Percentiles rank a stretch among this genome's conserved stretches.
These are phyloP conservation scores for Pneumocystis carinii DNA, from an alignment of 1,139 yeast genomes.

Conservation along the genomic window DNA sequence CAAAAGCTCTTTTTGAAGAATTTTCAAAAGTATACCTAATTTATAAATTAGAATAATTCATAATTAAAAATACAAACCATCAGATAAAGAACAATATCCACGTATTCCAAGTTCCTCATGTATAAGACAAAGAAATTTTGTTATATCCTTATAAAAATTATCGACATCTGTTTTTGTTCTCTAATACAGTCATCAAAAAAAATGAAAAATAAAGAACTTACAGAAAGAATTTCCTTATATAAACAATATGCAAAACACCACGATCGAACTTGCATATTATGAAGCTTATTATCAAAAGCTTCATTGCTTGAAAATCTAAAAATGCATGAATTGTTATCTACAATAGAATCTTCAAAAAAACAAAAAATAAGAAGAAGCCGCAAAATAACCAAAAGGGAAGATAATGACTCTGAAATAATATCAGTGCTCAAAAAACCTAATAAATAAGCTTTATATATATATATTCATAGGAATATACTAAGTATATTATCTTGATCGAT, in stretches of 20 bases:
- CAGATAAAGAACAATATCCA: slow-evolving; percentile 50
- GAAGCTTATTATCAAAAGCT: not conserved
- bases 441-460: not conserved
- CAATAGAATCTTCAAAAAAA: slow-evolving; percentile 25
- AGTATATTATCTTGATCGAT: slow-evolving; percentile 16
- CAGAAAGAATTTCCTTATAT: not conserved
- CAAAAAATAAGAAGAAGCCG: slow-evolving; percentile 31
- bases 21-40: slow-evolving; percentile 32
- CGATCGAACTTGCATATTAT: slow-evolving; percentile 2
- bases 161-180: slow-evolving; percentile 12
- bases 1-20: slow-evolving; percentile 43
- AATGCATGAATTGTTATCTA: not conserved
- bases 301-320: not conserved
- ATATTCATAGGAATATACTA: slow-evolving; percentile 29
- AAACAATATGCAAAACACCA: slow-evolving; percentile 11
- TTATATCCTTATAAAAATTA: slow-evolving; percentile 11
- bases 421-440: not conserved
- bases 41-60: not conserved
- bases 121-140: slow-evolving; percentile 29
- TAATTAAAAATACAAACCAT: slow-evolving; percentile 30
- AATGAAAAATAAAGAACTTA: not conserved
- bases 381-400: slow-evolving; percentile 25
- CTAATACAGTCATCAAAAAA: slow-evolving; percentile 4
- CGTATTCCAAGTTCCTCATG: slow-evolving; percentile 65
- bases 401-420: slow-evolving; percentile 8